Evolutionary conservation across 1,284 basidiomycete species (phyloP).

Genomic region (Apiotrichum veenhuisii): DNA sequence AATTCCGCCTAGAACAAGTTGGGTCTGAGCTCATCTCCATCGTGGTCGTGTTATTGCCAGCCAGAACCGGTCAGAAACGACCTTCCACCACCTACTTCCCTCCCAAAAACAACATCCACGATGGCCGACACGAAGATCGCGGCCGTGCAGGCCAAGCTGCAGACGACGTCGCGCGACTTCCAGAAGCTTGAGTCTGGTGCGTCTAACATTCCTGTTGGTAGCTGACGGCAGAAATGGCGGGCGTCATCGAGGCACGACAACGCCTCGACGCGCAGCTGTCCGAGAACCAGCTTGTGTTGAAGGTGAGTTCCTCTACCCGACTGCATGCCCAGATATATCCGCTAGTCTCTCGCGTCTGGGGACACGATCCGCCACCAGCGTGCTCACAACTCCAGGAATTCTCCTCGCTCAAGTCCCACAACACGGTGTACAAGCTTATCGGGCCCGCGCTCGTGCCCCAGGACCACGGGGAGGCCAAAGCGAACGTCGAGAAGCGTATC

Average conservation of each 20-base stretch:
- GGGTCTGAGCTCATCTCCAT: background rate
- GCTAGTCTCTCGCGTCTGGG: background rate
- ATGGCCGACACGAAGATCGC: slow-evolving; percentile 36
- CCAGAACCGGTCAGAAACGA: background rate
- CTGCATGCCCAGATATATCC: background rate
- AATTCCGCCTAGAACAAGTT: background rate
- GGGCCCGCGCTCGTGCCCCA: slow-evolving; percentile 89
- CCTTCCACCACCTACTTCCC: background rate
- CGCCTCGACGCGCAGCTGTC: slow-evolving; percentile 80
- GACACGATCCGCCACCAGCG: too few relatives aligned
- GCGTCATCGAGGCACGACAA: slow-evolving; percentile 72
- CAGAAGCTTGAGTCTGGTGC: slow-evolving; percentile 67
- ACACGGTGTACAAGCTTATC: slow-evolving; percentile 85
- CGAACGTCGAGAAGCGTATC: slow-evolving; percentile 84
- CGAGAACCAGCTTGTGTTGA: slow-evolving; percentile 88
- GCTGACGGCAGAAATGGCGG: slow-evolving; percentile 58
- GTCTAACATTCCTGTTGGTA: slow-evolving; percentile 20
- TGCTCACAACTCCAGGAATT: slow-evolving; percentile 66
- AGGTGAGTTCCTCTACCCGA: slow-evolving; percentile 57
- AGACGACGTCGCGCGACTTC: slow-evolving; percentile 65
- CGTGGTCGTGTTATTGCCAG: background rate
- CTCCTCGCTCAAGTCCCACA: slow-evolving; percentile 65
- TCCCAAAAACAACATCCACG: slow-evolving; percentile 4
- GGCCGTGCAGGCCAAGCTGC: slow-evolving; percentile 52
- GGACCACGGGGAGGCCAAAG: slow-evolving; percentile 80